Evolutionary conservation across 75 land plant genomes (phyloP), one percentile per base, ranked within the genome.

Genomic region (Gnetum montanum): DNA sequence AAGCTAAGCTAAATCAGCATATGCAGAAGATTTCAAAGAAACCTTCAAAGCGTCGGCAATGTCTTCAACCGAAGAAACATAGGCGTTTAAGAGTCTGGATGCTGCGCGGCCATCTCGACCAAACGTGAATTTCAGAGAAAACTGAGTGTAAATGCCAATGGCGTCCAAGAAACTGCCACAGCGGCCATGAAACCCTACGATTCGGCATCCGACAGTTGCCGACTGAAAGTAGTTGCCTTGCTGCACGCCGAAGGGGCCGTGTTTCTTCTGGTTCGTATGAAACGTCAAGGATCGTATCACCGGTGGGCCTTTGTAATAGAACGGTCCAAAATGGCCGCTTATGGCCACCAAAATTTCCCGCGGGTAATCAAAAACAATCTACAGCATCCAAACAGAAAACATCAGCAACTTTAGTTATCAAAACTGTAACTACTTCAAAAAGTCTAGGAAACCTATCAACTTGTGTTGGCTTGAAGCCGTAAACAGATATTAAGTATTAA

Each of bases 141-240:
- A 22, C 7, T 18, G 34, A 31, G 22, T 33, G 7, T 74, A 70
- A 0, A 79, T 73, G n/a, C 82, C 82, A 25, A 79, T 65, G 27
- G 68, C 65, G 44, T 79, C 78, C 3, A 79, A 23, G 47, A 54
- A 79, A 13, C 56, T 45, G 31, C 82, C 82, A 3, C 57, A 57
- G 41, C 73, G 75, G 1, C 82, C 82, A 67, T 79, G 78, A 30
- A 79, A 74, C 25, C 78, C 82, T 15, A 70, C 70, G 16, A 74
- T 67, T 51, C 26, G 63, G 43, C 78, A 70, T 24, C 68, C 71
- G 1, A 27, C 15, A 15, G 45, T 13, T 6, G 52, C 45, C 16
- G 74, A 49, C 4, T 60, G 31, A 36, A 74, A 79, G 23, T 29
- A 27, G 2, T 38, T 37, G 19, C 82, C 82, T 55, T 67, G 49